Percentiles rank a stretch among this genome's conserved stretches.
These are phyloP conservation scores for Oryza brachyantha DNA, from an alignment of 176 grass and related monocot genomes.

Conservation along the genomic window DNA sequence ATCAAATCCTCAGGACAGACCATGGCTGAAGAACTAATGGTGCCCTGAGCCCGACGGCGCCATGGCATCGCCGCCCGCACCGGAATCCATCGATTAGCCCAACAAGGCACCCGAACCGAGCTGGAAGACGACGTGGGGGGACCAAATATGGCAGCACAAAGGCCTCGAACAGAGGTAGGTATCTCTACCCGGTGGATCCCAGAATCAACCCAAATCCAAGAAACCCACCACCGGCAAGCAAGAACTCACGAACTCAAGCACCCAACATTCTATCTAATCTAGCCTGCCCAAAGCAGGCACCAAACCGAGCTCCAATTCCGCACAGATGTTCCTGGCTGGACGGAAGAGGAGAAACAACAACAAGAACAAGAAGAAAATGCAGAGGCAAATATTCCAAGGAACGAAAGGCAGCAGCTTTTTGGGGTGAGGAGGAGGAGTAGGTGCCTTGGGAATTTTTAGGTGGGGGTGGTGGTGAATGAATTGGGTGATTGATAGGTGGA, in stretches of 20 bases:
- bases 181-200: neutral
- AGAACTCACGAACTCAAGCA: neutral
- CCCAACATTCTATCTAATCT: neutral
- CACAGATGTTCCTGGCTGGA: neutral
- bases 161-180: neutral
- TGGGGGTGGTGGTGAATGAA: slow-evolving; percentile 16
- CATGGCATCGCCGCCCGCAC: neutral
- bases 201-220: neutral
- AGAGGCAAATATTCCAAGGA: slow-evolving; percentile 14
- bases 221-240: slow-evolving; percentile 6
- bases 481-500: neutral
- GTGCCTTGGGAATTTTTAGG: slow-evolving; percentile 16
- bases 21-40: no score
- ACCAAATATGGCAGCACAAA: neutral
- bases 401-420: neutral
- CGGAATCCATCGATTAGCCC: neutral
- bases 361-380: neutral
- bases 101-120: slow-evolving; percentile 9
- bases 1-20: neutral
- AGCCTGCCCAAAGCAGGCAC: neutral
- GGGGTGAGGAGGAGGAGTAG: slow-evolving; percentile 1
- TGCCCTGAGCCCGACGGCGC: neutral
- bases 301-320: slow-evolving; percentile 9
- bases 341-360: neutral
- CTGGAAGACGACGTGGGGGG: neutral